Percentiles rank a stretch among this genome's conserved stretches.
phyloP scores from a whole-genome alignment of 192 early-diverging fungal genomes.

The Backusella morwellensis region DNA sequence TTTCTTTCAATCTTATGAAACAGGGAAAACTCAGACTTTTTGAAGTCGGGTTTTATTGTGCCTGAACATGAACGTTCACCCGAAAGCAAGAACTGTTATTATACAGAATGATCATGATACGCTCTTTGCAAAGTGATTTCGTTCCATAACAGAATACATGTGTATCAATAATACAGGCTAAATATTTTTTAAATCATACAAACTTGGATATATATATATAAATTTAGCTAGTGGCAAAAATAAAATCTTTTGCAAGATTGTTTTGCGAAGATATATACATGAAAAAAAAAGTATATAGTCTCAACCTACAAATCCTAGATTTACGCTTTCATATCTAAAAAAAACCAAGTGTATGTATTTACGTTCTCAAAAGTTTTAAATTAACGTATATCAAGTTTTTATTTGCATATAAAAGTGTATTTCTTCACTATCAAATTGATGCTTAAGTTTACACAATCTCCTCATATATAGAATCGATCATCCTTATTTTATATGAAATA shows the following conservation, averaged over 20 bases:
- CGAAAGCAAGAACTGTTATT: neutral
- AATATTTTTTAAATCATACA: neutral
- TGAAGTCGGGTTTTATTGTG: neutral
- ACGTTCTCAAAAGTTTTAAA: neutral
- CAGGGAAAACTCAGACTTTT: neutral
- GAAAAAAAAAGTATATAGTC: neutral
- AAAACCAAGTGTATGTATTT: neutral
- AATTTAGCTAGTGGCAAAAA: neutral
- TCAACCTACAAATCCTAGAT: neutral
- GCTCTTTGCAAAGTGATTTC: neutral
- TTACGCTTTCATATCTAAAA: neutral
- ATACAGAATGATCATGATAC: neutral
- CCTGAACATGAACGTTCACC: neutral
- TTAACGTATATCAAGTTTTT: neutral
- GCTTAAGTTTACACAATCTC: neutral
- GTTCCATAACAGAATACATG: neutral
- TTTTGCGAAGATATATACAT: too few species aligned
- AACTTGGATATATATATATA: neutral
- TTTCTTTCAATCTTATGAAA: neutral
- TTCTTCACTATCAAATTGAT: neutral
- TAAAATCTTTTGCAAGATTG: neutral
- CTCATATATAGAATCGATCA: neutral
- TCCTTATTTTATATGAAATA: neutral
- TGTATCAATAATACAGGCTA: neutral
- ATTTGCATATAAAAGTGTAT: too few species aligned